phyloP scores from a whole-genome alignment of 768 basidiomycete genomes.

The Dioszegia crocea region DNA sequence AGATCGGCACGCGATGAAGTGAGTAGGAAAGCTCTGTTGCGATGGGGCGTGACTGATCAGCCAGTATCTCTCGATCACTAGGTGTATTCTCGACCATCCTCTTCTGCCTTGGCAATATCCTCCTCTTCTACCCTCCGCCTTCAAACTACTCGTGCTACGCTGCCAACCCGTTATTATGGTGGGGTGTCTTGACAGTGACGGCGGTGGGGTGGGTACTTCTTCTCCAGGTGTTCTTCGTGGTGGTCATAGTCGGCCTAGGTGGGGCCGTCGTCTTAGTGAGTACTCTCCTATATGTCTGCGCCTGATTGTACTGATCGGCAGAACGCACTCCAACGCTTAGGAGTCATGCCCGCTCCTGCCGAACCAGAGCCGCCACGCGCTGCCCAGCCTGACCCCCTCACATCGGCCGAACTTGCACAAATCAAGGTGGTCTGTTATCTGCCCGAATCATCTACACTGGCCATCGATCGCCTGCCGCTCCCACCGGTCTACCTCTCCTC shows the following conservation, averaged over 20 bases:
- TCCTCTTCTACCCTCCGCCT: constrained; percentile 32
- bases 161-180: constrained; percentile 38
- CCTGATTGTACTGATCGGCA: not conserved
- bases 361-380: constrained; percentile 22
- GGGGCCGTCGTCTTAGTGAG: constrained; percentile 24
- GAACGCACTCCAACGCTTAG: constrained; percentile 18
- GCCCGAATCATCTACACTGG: not conserved
- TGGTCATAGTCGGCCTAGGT: constrained; percentile 29
- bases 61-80: constrained; percentile 25
- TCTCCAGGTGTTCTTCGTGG: constrained; percentile 30
- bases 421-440: constrained; percentile 29
- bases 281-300: no score
- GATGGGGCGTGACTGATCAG: not conserved
- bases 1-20: constrained; percentile 12
- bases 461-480: constrained; percentile 12
- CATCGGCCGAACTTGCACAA: constrained; percentile 14
- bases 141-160: constrained; percentile 22
- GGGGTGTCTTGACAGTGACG: constrained; percentile 39
- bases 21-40: not conserved
- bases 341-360: constrained; percentile 18
- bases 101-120: constrained; percentile 36
- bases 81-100: constrained; percentile 27
- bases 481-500: constrained; percentile 16
- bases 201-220: constrained; percentile 43
- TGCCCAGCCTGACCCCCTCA: constrained; percentile 20